A percentile compares a stretch with the other conserved stretches of the same genome.
These are phyloP conservation scores for Nigrospora osmanthi DNA, from an alignment of 2,329 filamentous ascomycete genomes.

Conservation along the genomic window DNA sequence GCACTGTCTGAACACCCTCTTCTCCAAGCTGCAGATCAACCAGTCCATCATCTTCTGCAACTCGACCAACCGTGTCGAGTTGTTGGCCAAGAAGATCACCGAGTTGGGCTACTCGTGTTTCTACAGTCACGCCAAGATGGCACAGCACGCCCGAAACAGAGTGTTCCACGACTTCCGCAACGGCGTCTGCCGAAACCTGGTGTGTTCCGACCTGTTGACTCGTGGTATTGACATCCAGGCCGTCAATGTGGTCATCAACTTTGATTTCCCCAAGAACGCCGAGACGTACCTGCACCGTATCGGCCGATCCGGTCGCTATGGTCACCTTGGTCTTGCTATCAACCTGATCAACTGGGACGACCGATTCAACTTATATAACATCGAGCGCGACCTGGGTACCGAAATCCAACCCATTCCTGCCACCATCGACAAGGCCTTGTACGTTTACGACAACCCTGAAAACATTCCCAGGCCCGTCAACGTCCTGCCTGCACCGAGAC, in stretches of 20 bases:
- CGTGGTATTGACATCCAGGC: slow-evolving; percentile 99
- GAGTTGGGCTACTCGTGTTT: slow-evolving; percentile 99
- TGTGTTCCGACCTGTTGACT: slow-evolving; percentile 94
- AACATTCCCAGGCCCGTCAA: slow-evolving; percentile 78
- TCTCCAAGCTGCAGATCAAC: slow-evolving; percentile 98
- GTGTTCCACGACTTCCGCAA: slow-evolving; percentile 99
- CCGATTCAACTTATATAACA: slow-evolving; percentile 97
- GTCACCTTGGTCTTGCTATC: slow-evolving; percentile 93
- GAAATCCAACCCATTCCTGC: slow-evolving; percentile 96
- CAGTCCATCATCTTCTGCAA: slow-evolving; percentile 99
- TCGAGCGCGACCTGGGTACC: slow-evolving; percentile 92
- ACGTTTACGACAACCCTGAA: slow-evolving; percentile 95
- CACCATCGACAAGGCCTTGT: slow-evolving; percentile 93
- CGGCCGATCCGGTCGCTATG: slow-evolving; percentile 93
- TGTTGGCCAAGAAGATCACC: slow-evolving; percentile 98
- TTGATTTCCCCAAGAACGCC: slow-evolving; percentile 98
- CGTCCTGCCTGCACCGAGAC: slow-evolving; percentile 21
- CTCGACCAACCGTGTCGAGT: slow-evolving; percentile 94
- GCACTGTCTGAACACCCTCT: slow-evolving; percentile 96
- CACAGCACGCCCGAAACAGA: slow-evolving; percentile 91
- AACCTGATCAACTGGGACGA: slow-evolving; percentile 99
- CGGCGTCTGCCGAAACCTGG: slow-evolving; percentile 93
- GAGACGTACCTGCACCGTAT: slow-evolving; percentile 98
- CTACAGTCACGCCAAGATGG: slow-evolving; percentile 98
- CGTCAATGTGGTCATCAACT: slow-evolving; percentile 99